Evolutionary conservation across 257 asterid genomes (phyloP).

Genomic region (Mitragyna speciosa): DNA sequence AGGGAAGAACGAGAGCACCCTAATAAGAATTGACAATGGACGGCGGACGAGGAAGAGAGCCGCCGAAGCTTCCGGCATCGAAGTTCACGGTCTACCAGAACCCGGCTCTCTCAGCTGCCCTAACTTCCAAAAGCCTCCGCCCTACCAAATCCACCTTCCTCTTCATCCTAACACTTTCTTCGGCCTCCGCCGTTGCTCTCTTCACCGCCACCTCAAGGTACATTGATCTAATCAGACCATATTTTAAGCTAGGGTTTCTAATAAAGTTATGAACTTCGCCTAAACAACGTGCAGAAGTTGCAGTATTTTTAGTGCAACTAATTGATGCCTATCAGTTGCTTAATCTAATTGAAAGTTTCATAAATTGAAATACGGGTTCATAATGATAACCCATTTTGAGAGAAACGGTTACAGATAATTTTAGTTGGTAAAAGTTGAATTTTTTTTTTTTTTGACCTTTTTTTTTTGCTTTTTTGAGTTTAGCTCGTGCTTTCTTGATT

Average conservation of each 20-base stretch:
- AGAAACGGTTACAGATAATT: background rate
- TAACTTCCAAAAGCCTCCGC: constrained; percentile 75
- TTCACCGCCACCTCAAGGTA: constrained; percentile 45
- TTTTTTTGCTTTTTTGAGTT: background rate
- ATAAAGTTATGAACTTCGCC: background rate
- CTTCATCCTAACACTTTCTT: constrained; percentile 46
- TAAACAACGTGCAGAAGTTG: background rate
- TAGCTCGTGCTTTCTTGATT: background rate
- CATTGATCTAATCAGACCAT: background rate
- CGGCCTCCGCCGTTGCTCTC: constrained; percentile 52
- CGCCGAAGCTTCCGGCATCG: constrained; percentile 36
- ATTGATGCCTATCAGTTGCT: no score
- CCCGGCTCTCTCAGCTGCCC: constrained; percentile 81
- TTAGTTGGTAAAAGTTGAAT: background rate
- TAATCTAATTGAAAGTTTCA: no score
- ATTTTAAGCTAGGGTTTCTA: background rate
- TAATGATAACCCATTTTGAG: no score
- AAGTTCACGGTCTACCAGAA: constrained; percentile 81
- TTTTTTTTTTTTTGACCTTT: no score
- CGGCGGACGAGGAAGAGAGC: constrained; percentile 39
- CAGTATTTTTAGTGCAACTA: no score
- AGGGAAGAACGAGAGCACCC: no score
- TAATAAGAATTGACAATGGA: constrained; percentile 4
- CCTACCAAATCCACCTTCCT: constrained; percentile 55
- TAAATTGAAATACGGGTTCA: no score